phyloP scores from a whole-genome alignment of 1,139 yeast genomes.

The Geotrichum klebahnii region DNA sequence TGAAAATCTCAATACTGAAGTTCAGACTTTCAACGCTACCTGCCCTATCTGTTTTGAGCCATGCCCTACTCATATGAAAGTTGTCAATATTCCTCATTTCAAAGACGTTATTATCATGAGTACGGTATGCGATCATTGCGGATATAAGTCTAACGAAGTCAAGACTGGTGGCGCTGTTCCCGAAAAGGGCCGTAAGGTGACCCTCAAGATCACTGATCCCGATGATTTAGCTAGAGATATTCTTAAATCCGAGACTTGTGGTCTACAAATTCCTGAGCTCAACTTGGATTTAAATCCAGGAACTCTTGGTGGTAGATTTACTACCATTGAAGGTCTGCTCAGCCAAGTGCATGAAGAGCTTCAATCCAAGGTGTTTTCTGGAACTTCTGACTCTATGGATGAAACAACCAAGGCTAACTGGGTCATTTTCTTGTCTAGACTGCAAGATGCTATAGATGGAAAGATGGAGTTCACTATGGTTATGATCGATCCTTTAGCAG shows the following conservation, averaged over 20 bases:
- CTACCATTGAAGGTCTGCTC: conserved; percentile 90
- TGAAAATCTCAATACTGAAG: conserved; percentile 81
- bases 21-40: conserved; percentile 86
- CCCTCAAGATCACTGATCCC: conserved; percentile 76
- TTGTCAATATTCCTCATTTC: conserved; percentile 95
- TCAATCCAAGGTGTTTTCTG: conserved; percentile 75
- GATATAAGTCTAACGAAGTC: conserved; percentile 95
- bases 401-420: conserved; percentile 70
- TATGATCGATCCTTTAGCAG: conserved; percentile 93
- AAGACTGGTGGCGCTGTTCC: conserved; percentile 98
- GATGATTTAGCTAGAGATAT: conserved; percentile 94
- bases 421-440: conserved; percentile 68
- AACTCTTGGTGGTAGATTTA: conserved; percentile 95
- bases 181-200: conserved; percentile 69
- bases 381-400: conserved; percentile 91
- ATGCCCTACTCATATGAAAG: conserved; percentile 93
- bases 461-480: conserved; percentile 74
- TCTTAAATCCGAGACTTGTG: conserved; percentile 90
- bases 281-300: conserved; percentile 91
- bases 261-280: conserved; percentile 79
- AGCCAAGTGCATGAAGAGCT: conserved; percentile 87
- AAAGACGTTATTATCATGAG: conserved; percentile 97
- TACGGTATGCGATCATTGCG: conserved; percentile 87
- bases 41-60: conserved; percentile 78
- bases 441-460: conserved; percentile 82